Evolutionary conservation across 2,329 filamentous ascomycete species (phyloP), one percentile per base, ranked within the genome.

Genomic region (Exophiala spinifera): DNA sequence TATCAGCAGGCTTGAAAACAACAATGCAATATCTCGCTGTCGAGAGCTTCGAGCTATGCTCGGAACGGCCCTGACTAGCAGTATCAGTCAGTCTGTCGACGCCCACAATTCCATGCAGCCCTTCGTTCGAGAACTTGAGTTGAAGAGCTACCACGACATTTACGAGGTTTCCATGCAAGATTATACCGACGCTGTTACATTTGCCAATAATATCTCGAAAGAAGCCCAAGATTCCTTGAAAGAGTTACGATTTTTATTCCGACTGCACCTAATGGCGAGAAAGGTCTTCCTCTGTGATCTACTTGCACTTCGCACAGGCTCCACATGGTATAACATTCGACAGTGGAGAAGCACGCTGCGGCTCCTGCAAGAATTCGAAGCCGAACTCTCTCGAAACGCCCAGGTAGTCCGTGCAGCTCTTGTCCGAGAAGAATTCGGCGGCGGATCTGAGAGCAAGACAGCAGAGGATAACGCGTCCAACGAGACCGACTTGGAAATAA

Each of bases 91-190:
- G 19, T 91, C 91, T 65, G 82, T 85, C 49, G 82, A 88, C 61
- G 84, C 87, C 11, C 87, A 85, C 59, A 76, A 79, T 37, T 78
- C 78, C 2, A 76, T 97, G 17, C 86, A 86, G 66, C 81, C 81
- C 1, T 83, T 95, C 51, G 84, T 91, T 1, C 85, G 91, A 67
- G 83, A 88, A 65, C 81, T 87, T 46, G 89, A 96, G 65, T 74
- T 99, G 40, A 90, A 95, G 64, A 94, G 91, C 71, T 95, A 96
- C 68, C 88, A 94, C 65, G 92, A 97, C 66, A 87, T 92, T 56
- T 91, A 92, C 67, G 88, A 91, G 61, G 83, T 92, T 56, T 88
- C 82, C 57, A 80, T 86, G 53, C 81, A 85, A 53, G 88, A 91
- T 67, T 82, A 89, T 33, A 79, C 82, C 17, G 86, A 89, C 63